These are phyloP conservation scores for Leccinum arenicola DNA, from an alignment of 768 basidiomycete genomes.

Conservation along the genomic window DNA sequence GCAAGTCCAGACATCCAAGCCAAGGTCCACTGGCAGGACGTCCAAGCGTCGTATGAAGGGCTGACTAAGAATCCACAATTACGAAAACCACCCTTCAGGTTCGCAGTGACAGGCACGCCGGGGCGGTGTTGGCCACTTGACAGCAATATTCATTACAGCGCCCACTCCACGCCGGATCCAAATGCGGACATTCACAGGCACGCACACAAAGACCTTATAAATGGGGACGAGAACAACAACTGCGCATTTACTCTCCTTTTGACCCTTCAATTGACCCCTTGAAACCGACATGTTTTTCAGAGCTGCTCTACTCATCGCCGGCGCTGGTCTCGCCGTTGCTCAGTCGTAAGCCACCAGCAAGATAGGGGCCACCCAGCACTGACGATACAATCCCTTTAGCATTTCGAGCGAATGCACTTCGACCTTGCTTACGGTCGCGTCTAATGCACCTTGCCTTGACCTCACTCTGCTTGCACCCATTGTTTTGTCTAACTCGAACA, in stretches of 20 bases:
- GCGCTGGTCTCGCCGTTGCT: constrained; percentile 38
- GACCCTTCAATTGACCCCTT: background rate
- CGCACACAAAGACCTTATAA: constrained; percentile 12
- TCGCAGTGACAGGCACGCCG: background rate
- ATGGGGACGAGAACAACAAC: background rate
- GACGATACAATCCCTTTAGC: background rate
- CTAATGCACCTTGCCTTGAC: constrained; percentile 40
- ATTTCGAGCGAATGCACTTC: constrained; percentile 41
- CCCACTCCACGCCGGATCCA: background rate
- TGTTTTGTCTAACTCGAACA: constrained; percentile 20
- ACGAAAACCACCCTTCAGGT: too few species aligned
- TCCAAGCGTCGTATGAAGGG: background rate
- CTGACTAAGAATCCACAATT: background rate
- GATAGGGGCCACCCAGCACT: background rate
- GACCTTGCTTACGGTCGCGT: constrained; percentile 44
- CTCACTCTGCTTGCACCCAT: constrained; percentile 32
- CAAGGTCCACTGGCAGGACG: too few species aligned
- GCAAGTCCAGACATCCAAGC: background rate
- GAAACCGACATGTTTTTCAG: constrained; percentile 25
- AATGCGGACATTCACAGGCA: background rate
- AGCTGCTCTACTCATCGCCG: constrained; percentile 27
- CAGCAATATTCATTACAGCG: too few species aligned
- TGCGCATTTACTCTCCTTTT: constrained; percentile 11
- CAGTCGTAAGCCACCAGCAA: constrained; percentile 38
- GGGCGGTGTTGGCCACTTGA: background rate